Evolutionary conservation across 805 yeast species (phyloP).

Genomic region (Cyberlindnera misumaiensis): DNA sequence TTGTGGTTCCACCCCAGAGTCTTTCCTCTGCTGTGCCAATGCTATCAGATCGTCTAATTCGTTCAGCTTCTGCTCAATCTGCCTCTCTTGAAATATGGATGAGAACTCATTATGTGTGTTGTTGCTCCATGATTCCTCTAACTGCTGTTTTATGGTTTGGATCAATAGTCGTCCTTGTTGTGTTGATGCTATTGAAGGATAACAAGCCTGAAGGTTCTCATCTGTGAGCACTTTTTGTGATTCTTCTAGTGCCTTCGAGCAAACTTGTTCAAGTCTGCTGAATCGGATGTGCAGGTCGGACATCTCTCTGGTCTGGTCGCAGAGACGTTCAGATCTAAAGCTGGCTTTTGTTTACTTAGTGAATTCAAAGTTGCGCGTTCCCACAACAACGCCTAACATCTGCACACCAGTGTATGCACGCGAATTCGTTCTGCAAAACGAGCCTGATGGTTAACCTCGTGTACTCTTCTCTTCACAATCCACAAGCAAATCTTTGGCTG

Average conservation of each 20-base stretch:
- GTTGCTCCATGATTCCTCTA: conserved; percentile 39
- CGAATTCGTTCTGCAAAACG: no score
- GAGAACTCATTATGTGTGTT: conserved; percentile 41
- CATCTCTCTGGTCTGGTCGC: neutral
- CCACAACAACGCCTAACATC: no score
- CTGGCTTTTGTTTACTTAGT: conserved; percentile 6
- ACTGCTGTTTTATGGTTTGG: conserved; percentile 39
- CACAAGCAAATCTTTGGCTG: no score
- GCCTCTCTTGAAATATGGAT: conserved; percentile 41
- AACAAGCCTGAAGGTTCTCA: conserved; percentile 44
- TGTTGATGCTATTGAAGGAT: conserved; percentile 39
- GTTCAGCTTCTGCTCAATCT: conserved; percentile 33
- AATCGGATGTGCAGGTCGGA: conserved; percentile 25
- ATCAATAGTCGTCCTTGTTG: conserved; percentile 36
- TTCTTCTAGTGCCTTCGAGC: conserved; percentile 45
- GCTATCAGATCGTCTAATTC: conserved; percentile 39
- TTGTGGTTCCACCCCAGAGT: conserved; percentile 4
- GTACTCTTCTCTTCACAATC: no score
- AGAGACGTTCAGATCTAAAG: neutral
- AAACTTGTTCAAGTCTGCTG: conserved; percentile 40
- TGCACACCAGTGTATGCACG: no score
- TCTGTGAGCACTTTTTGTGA: conserved; percentile 40
- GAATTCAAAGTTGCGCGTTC: no score
- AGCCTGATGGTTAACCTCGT: no score
- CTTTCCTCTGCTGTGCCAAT: conserved; percentile 23